Percentiles rank a stretch among this genome's conserved stretches.
phyloP scores from a whole-genome alignment of 164 flowering plant species.

The Warburgia ugandensis region DNA sequence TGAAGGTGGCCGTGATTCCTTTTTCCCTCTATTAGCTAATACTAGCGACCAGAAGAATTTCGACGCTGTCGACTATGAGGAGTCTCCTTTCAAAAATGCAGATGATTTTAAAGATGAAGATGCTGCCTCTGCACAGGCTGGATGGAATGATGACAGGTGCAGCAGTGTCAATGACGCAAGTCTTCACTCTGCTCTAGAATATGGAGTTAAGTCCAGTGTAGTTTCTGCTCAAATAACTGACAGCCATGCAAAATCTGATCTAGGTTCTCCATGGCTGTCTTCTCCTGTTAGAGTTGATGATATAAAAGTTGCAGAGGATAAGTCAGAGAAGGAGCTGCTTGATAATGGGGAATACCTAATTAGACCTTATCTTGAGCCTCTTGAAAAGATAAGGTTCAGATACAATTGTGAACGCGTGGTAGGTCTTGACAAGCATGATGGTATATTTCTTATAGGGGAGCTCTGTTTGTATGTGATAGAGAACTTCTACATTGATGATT shows the following conservation, averaged over 20 bases:
- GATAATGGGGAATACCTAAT: constrained; percentile 95
- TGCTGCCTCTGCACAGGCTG: constrained; percentile 40
- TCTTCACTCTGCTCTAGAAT: constrained; percentile 86
- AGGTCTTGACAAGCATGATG: constrained; percentile 99
- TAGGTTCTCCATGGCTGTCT: constrained; percentile 71
- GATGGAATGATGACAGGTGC: constrained; percentile 74
- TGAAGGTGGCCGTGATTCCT: constrained; percentile 47
- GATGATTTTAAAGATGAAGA: constrained; percentile 47
- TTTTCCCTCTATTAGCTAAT: constrained; percentile 47
- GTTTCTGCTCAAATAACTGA: constrained; percentile 57
- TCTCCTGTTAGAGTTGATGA: constrained; percentile 61
- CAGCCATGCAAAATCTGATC: constrained; percentile 59
- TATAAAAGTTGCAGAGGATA: constrained; percentile 44
- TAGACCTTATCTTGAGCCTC: constrained; percentile 88
- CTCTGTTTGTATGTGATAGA: constrained; percentile 82
- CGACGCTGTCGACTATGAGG: constrained; percentile 44
- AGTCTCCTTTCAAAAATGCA: constrained; percentile 42
- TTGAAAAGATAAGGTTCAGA: constrained; percentile 75
- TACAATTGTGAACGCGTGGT: constrained; percentile 96
- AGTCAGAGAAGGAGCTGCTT: constrained; percentile 64
- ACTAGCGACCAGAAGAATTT: constrained; percentile 30
- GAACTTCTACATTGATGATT: constrained; percentile 83
- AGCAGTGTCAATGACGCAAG: constrained; percentile 86
- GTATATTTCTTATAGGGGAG: constrained; percentile 93
- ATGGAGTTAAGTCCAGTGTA: constrained; percentile 71